Evolutionary conservation across 129 eudicot genomes (phyloP).

Genomic region (Lactuca saligna): DNA sequence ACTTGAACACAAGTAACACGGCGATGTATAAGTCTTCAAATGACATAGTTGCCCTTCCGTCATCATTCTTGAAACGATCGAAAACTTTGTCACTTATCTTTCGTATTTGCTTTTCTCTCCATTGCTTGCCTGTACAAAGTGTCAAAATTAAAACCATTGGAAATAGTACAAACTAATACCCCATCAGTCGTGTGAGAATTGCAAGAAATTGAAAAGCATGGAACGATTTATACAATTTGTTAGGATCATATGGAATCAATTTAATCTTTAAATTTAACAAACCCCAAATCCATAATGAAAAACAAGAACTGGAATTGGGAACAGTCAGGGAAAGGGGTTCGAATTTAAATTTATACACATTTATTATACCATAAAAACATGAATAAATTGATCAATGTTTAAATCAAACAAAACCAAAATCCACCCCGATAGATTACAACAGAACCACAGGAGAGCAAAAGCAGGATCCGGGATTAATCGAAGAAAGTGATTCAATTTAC

Average conservation of each 20-base stretch:
- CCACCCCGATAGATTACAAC: neutral
- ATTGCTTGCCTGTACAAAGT: constrained; percentile 65
- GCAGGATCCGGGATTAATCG: neutral
- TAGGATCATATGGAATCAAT: constrained; percentile 1
- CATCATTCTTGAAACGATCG: constrained; percentile 58
- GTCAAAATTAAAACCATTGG: constrained; percentile 2
- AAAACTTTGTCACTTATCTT: constrained; percentile 77
- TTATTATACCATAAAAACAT: neutral
- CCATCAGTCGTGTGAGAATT: neutral
- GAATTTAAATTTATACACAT: neutral
- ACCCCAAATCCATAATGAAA: neutral
- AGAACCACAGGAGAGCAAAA: constrained; percentile 8
- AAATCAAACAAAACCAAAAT: neutral
- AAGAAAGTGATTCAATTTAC: neutral
- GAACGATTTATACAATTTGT: constrained; percentile 6
- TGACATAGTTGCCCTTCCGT: constrained; percentile 50
- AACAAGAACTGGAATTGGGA: neutral
- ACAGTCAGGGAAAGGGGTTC: neutral
- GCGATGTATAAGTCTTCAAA: constrained; percentile 94
- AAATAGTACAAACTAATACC: neutral
- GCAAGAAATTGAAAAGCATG: neutral
- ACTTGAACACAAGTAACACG: constrained; percentile 87
- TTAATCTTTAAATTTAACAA: neutral
- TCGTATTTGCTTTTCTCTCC: constrained; percentile 77
- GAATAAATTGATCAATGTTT: neutral